Conservation (phyloP, 1,284 basidiomycete genomes). For the Takashimella tepidaria region DNA sequence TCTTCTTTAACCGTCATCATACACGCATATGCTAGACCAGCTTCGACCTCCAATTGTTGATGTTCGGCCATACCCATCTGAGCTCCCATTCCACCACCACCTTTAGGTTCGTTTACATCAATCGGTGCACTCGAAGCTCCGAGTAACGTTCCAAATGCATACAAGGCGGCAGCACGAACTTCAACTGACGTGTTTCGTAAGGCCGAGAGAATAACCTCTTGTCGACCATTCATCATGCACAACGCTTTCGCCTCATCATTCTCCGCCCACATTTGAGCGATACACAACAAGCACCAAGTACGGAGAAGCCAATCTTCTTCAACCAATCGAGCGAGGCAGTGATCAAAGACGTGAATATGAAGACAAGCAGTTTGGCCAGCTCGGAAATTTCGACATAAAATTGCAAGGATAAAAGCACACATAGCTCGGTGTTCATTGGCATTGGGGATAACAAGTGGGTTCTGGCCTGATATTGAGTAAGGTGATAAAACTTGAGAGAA, state of each 20-base stretch:
- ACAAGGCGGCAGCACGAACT: conserved; percentile 85
- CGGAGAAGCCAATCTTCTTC: conserved; percentile 88
- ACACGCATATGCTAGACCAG: conserved; percentile 54
- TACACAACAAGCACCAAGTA: conserved; percentile 91
- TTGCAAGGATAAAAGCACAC: conserved; percentile 96
- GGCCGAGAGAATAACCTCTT: conserved; percentile 78
- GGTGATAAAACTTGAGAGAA: conserved; percentile 72
- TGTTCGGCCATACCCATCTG: conserved; percentile 72
- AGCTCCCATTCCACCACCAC: conserved; percentile 80
- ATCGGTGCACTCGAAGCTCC: conserved; percentile 70
- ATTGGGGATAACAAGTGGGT: conserved; percentile 66
- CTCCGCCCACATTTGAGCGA: conserved; percentile 89
- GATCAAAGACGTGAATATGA: conserved; percentile 79
- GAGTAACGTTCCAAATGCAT: conserved; percentile 88
- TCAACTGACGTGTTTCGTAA: conserved; percentile 86
- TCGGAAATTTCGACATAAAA: conserved; percentile 81
- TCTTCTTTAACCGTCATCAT: conserved; percentile 77
- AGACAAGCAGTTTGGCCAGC: conserved; percentile 83
- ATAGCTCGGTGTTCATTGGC: conserved; percentile 95
- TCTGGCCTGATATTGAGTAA: conserved; percentile 31
- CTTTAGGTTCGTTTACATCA: conserved; percentile 58
- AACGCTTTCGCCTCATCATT: conserved; percentile 87
- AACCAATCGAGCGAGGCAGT: conserved; percentile 73
- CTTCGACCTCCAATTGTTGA: conserved; percentile 57
- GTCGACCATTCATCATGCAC: conserved; percentile 68